A percentile compares a stretch with the other conserved stretches of the same genome.
Conservation (phyloP, 2,329 filamentous ascomycete species). For the Sclerotinia borealis region DNA sequence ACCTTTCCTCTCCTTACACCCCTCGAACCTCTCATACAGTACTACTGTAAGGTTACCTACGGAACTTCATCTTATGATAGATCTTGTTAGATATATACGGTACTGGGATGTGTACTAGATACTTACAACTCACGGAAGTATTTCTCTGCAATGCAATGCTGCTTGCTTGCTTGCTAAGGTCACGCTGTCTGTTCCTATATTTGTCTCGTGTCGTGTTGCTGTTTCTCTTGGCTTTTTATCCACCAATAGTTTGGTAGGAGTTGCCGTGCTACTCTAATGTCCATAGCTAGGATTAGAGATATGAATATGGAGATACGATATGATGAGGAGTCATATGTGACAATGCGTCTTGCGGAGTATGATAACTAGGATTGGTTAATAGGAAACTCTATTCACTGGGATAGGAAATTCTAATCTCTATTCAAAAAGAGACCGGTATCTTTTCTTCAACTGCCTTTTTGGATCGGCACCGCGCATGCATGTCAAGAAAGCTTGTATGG, state of each 20-base stretch:
- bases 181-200: not conserved
- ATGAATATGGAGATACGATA: not conserved
- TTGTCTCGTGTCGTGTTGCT: too few species aligned
- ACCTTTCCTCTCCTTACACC: not conserved
- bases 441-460: not conserved
- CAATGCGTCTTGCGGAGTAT: not conserved
- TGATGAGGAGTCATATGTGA: not conserved
- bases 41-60: too few species aligned
- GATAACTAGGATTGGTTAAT: not conserved
- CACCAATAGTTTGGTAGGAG: not conserved
- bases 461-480: not conserved
- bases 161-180: too few species aligned
- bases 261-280: not conserved
- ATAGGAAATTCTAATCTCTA: too few species aligned
- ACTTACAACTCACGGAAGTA: not conserved
- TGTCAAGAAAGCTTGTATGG: not conserved
- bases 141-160: not conserved
- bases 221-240: not conserved
- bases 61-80: too few species aligned
- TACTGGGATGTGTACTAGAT: not conserved
- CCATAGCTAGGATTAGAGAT: too few species aligned
- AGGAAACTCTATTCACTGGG: not conserved
- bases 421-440: too few species aligned
- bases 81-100: too few species aligned
- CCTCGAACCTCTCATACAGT: too few species aligned